Base-by-base conservation (phyloP, 2,329 filamentous ascomycete genomes). In the Fusarium sp. region DNA sequence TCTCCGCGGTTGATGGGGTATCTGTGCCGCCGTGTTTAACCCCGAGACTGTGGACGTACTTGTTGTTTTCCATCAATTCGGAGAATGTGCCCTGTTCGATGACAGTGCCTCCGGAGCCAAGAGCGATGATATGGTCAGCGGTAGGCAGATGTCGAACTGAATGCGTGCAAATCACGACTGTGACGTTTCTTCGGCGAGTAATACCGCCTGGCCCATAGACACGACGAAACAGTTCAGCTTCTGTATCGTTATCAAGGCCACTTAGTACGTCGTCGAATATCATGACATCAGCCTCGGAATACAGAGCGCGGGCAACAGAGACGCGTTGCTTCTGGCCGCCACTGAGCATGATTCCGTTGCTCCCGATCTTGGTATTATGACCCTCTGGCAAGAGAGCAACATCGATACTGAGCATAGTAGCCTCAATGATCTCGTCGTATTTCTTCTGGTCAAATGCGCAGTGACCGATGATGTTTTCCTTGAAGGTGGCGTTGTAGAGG, bases 201-300 rank as follows among this genome's bases (percentile, higher is more conserved):
- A 89, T 64, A 0, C 87, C 86, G 0, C 77, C 67, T 1, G 78
- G 65, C 0, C 85, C 83, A 39, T 89, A 83, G 0, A 88, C 79
- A 1, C 82, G 82, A 2, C 81, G 74, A 67, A 88, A 86, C 4
- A 89, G 79, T 6, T 82, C 76, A 2, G 81, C 76, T 59, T 86
- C 84, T 0, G 87, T 89, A 4, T 84, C 77, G 3, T 82, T 78
- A 68, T 88, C 86, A 0, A 88, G 74, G 0, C 83, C 85, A 32
- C 85, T 85, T 9, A 88, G 81, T 0, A 82, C 76, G 37, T 88
- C 86, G 67, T 88, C 87, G 7, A 88, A 76, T 1, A 89, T 70
- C 39, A 86, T 70, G 34, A 87, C 75, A 14, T 85, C 73, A 0
- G 80, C 77, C 13, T 80, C 76, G 1, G 83, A 80, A 71, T 87